Evolutionary conservation across 139 green algal species (phyloP).

Genomic region (Astrephomene gubernaculifera): DNA sequence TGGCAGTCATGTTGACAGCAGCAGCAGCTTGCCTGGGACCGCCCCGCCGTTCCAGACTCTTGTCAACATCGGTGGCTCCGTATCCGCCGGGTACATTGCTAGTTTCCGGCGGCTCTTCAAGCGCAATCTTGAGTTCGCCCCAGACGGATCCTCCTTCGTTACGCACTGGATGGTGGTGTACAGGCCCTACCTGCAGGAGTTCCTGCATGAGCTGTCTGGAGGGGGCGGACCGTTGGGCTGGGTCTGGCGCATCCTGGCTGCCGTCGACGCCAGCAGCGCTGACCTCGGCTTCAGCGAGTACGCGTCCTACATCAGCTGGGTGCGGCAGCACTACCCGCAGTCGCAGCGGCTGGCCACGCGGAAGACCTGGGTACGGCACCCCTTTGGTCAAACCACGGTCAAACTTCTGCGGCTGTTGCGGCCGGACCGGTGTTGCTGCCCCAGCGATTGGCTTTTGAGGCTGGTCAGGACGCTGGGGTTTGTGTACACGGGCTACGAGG

Average conservation of each 20-base stretch:
- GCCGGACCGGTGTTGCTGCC: conserved; percentile 38
- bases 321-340: conserved; percentile 54
- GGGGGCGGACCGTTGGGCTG: conserved; percentile 19
- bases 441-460: neutral
- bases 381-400: conserved; percentile 39
- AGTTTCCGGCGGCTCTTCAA: conserved; percentile 45
- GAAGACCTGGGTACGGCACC: conserved; percentile 52
- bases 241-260: conserved; percentile 55
- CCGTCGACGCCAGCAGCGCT: conserved; percentile 9
- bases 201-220: conserved; percentile 41
- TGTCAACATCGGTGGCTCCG: conserved; percentile 59
- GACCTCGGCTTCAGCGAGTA: conserved; percentile 68
- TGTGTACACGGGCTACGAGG: conserved; percentile 55
- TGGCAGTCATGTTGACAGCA: neutral
- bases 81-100: conserved; percentile 39
- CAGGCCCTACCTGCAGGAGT: conserved; percentile 59
- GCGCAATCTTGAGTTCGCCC: conserved; percentile 42
- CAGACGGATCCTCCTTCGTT: conserved; percentile 69
- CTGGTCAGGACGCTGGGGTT: conserved; percentile 26
- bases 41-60: conserved; percentile 20
- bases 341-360: conserved; percentile 24
- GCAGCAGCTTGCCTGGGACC: too few species aligned
- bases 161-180: conserved; percentile 69
- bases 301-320: conserved; percentile 63
- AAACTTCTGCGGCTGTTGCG: conserved; percentile 20